Percentiles rank a stretch among this genome's conserved stretches.
Evolutionary conservation across 345 rosid genomes (phyloP).

Genomic region (Rhizophora mangle): DNA sequence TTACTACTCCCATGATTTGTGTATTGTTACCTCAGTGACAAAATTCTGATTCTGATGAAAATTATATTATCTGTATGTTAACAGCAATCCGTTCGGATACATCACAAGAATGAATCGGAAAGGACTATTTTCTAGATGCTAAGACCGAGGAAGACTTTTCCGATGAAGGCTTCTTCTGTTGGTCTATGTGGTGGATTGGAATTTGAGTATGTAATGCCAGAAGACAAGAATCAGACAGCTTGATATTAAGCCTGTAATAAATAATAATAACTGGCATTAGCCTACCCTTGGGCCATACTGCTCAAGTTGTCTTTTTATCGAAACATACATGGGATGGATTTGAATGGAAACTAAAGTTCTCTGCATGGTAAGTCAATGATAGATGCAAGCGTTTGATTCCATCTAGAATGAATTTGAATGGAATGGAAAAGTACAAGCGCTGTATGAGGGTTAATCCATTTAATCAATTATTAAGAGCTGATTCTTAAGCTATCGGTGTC

Average conservation of each 20-base stretch:
- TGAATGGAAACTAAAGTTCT: too few relatives aligned
- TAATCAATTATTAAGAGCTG: too few relatives aligned
- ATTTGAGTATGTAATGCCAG: conserved; percentile 11
- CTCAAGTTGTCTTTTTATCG: background rate
- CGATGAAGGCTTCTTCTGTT: background rate
- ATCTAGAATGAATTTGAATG: too few relatives aligned
- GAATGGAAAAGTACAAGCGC: too few relatives aligned
- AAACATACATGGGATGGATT: background rate
- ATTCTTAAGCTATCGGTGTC: too few relatives aligned
- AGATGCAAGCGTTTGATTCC: too few relatives aligned
- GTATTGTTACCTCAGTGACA: background rate
- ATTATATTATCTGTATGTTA: background rate
- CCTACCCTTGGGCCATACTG: background rate
- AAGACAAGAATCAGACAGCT: background rate
- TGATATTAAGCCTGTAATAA: conserved; percentile 10
- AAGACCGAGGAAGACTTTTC: background rate
- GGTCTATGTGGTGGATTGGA: conserved; percentile 10
- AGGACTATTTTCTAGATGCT: background rate
- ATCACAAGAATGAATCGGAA: background rate
- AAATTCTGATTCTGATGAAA: background rate
- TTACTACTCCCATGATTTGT: too few relatives aligned
- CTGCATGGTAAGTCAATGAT: too few relatives aligned
- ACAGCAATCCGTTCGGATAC: conserved; percentile 24
- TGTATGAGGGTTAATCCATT: too few relatives aligned
- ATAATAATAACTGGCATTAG: conserved; percentile 7